phyloP scores from a whole-genome alignment of 106 monocot species.

The Allium cepa region DNA sequence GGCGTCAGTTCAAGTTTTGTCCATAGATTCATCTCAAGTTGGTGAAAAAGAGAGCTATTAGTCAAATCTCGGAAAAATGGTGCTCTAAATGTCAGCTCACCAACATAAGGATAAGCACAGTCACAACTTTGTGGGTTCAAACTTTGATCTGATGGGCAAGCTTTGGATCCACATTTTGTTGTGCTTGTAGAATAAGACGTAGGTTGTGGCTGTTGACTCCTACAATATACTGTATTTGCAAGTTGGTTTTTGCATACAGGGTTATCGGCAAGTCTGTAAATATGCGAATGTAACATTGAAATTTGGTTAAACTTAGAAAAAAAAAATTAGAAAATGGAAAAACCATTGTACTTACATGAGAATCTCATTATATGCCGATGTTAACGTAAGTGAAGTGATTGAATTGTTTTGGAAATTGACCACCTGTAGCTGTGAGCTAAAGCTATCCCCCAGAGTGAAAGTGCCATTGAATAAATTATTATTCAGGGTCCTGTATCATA shows the following conservation, averaged over 20 bases:
- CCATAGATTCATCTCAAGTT: conserved; percentile 38
- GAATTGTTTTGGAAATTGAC: conserved; percentile 39
- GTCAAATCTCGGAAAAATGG: conserved; percentile 40
- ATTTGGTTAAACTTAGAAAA: too few species aligned
- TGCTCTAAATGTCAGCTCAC: conserved; percentile 46
- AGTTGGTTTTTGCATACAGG: conserved; percentile 30
- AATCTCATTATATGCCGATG: not conserved
- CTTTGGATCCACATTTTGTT: conserved; percentile 14
- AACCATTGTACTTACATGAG: not conserved
- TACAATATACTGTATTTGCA: conserved; percentile 27
- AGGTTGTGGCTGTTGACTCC: conserved; percentile 2
- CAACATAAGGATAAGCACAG: conserved; percentile 60
- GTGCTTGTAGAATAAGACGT: conserved; percentile 45
- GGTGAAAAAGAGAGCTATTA: conserved; percentile 29
- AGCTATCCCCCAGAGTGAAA: conserved; percentile 18
- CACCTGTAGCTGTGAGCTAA: conserved; percentile 28
- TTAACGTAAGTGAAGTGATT: conserved; percentile 1
- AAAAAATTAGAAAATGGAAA: too few species aligned
- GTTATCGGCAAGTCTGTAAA: conserved; percentile 51
- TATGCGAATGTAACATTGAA: too few species aligned
- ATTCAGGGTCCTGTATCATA: conserved; percentile 15
- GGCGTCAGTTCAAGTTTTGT: conserved; percentile 21
- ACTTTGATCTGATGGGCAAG: conserved; percentile 38
- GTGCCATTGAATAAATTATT: conserved; percentile 23
- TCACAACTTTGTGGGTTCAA: conserved; percentile 40